These are phyloP conservation scores for Blastobotrys muscicola DNA, from an alignment of 805 yeast species.

Conservation along the genomic window DNA sequence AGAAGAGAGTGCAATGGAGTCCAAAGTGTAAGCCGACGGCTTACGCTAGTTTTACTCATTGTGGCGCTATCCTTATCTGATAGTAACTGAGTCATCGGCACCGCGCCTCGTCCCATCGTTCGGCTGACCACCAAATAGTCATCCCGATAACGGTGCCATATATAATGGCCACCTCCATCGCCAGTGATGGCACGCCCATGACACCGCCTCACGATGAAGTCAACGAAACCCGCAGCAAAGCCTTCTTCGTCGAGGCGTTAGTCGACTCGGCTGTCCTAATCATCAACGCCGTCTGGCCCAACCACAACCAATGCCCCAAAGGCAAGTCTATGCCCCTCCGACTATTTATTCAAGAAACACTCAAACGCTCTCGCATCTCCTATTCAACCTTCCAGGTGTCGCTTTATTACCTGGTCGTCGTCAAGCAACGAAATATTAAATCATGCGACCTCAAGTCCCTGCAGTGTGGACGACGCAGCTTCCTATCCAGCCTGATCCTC, in stretches of 20 bases:
- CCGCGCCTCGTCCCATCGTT: too few relatives aligned
- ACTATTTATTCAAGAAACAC: conserved; percentile 30
- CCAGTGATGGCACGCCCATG: too few relatives aligned
- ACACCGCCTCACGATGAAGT: too few relatives aligned
- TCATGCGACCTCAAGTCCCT: conserved; percentile 3
- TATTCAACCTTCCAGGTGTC: conserved; percentile 56
- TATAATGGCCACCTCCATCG: too few relatives aligned
- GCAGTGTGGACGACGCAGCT: conserved; percentile 53
- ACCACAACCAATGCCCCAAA: conserved; percentile 11
- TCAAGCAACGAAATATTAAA: conserved; percentile 25
- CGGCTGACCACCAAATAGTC: too few relatives aligned
- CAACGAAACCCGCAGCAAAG: neutral
- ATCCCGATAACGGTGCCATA: too few relatives aligned
- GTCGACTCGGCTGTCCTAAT: conserved; percentile 23
- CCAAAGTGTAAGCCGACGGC: too few relatives aligned
- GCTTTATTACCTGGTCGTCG: conserved; percentile 50
- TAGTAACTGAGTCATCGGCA: too few relatives aligned
- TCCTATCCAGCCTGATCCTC: conserved; percentile 58
- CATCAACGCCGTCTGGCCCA: conserved; percentile 26
- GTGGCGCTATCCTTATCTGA: too few relatives aligned
- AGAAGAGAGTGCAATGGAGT: too few relatives aligned
- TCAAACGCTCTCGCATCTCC: conserved; percentile 46
- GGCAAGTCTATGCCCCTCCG: conserved; percentile 23
- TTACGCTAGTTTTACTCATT: too few relatives aligned
- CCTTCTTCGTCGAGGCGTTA: conserved; percentile 16